Base-by-base conservation (phyloP, 2,329 filamentous ascomycete genomes). In the Colletotrichum incanum region DNA sequence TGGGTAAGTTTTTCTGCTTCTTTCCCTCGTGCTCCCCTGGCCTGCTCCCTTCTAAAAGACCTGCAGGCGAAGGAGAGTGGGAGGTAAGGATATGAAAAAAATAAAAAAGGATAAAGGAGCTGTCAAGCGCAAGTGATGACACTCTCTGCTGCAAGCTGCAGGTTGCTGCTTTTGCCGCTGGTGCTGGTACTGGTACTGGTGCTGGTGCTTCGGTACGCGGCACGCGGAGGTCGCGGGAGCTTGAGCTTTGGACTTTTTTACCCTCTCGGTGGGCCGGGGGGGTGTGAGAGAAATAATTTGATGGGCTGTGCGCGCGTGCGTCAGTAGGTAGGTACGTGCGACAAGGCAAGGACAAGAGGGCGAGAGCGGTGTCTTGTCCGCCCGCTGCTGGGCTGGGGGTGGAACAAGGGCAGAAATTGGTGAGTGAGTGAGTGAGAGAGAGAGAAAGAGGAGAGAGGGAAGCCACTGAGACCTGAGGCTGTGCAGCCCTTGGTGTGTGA, bases 271-370 rank as follows among this genome's bases (percentile, higher is more conserved):
- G 37, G 49, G 65, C 49, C 54, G 68, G 62, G 55, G 58, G 58
- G 60, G 69, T 43, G 65, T 72, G 65, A 28, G 28, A 23, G 23
- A 52, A 71, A 55, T n/a, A 56, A 71, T 62, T 59, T 45, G 69
- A 52, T 52, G 52, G 69, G 69, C 69, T 72, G 69, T 72, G 69
- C 69, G 69, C 65, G 69, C 50, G 69, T 72, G 69, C 69, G 69
- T 72, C 69, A 72, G 69, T 68, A 63, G 45, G 43, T 63, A 34
- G 69, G 69, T 41, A 72, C 69, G 69, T 72, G 69, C 69, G 65
- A 68, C 69, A 59, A 67, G 52, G 52, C 52, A 55, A 34, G 60
- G 43, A 63, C 45, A 37, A 63, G 58, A 61, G 65, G 62, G 56
- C 43, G 65, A 72, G 69, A 71, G 58, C 68, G 68, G 69, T 63